Evolutionary conservation across 805 yeast genomes (phyloP).

Genomic region (Naumovozyma baii): DNA sequence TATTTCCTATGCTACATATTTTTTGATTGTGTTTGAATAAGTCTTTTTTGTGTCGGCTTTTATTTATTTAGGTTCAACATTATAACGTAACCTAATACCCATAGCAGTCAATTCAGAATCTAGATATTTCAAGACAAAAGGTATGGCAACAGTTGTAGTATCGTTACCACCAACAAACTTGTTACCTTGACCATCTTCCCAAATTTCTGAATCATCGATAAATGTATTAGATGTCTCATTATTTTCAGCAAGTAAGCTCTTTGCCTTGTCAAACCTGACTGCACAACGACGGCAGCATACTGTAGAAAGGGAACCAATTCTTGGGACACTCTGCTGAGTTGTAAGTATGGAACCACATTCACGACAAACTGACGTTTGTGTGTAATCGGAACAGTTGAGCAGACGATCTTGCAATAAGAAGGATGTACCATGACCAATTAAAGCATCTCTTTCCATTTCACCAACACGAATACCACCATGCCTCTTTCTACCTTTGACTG

Average conservation of each 20-base stretch:
- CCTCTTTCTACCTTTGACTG: constrained; percentile 98
- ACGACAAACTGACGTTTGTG: constrained; percentile 84
- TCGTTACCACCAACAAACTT: constrained; percentile 85
- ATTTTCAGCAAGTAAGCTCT: constrained; percentile 31
- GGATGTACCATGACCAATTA: constrained; percentile 97
- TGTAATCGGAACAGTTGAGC: constrained; percentile 89
- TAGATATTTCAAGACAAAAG: constrained; percentile 88
- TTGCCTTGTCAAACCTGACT: constrained; percentile 48
- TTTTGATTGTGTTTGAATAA: too few species aligned
- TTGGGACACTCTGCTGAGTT: constrained; percentile 83
- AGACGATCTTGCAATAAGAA: constrained; percentile 89
- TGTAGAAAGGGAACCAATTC: constrained; percentile 71
- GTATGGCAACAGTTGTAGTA: constrained; percentile 93
- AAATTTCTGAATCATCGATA: constrained; percentile 62
- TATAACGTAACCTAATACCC: constrained; percentile 91
- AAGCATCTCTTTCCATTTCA: constrained; percentile 99
- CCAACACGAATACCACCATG: constrained; percentile 99
- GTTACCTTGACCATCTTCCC: constrained; percentile 97
- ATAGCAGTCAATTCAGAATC: constrained; percentile 94
- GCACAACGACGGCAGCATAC: constrained; percentile 91
- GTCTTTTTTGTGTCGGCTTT: neutral
- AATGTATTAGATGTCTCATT: constrained; percentile 31
- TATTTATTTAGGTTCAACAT: constrained; percentile 53
- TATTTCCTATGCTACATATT: neutral
- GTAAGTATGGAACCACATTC: constrained; percentile 87